phyloP scores from a whole-genome alignment of 495 filamentous ascomycete species.

The Xylaria grammica region DNA sequence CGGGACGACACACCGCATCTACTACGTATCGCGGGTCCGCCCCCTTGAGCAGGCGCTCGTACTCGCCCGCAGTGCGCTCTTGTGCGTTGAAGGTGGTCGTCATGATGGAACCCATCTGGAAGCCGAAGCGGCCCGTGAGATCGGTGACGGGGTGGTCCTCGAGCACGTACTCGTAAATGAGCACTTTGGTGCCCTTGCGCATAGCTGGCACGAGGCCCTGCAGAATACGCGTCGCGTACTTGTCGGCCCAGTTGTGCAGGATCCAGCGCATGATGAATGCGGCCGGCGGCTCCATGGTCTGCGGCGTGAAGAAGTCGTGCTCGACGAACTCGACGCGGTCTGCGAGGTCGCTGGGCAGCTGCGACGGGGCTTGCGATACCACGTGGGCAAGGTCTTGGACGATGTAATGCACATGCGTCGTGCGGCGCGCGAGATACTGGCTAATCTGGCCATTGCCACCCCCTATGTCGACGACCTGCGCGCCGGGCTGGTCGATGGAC shows the following conservation, averaged over 20 bases:
- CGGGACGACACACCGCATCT: conserved; percentile 8
- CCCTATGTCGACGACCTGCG: conserved; percentile 39
- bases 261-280: conserved; percentile 57
- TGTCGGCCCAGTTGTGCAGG: conserved; percentile 54
- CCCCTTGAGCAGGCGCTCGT: conserved; percentile 10
- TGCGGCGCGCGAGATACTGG: conserved; percentile 6
- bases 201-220: conserved; percentile 38
- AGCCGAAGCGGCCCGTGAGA: conserved; percentile 13
- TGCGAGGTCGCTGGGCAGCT: conserved; percentile 16
- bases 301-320: conserved; percentile 53
- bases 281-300: conserved; percentile 48
- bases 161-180: conserved; percentile 18
- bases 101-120: conserved; percentile 18
- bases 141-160: conserved; percentile 7
- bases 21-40: conserved; percentile 15
- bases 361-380: conserved; percentile 4
- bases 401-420: conserved; percentile 13
- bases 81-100: conserved; percentile 7
- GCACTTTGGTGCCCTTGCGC: conserved; percentile 4
- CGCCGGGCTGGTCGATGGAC: background rate
- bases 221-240: conserved; percentile 47
- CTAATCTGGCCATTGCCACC: conserved; percentile 23
- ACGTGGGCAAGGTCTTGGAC: conserved; percentile 35
- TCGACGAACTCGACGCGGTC: conserved; percentile 37
- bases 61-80: conserved; percentile 14